Evolutionary conservation across 352 stramenopile genomes (phyloP), one percentile per base, ranked within the genome.

Genomic region (Pythium coloratum): DNA sequence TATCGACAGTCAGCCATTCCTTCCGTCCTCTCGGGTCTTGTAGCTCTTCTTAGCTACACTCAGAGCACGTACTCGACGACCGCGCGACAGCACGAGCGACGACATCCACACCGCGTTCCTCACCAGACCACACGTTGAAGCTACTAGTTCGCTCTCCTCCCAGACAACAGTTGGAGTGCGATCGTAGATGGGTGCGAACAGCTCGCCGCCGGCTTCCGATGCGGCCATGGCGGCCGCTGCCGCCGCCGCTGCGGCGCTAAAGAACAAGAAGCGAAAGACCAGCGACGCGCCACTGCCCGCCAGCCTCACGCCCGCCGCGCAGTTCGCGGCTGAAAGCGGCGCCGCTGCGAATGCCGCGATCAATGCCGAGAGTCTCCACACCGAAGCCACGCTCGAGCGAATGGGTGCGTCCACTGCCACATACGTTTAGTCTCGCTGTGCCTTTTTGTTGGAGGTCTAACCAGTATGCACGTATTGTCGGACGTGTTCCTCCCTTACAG

Each of bases 251-350:
- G 20, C 20, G 14, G 59, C 54, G 1, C 33, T 72, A 6, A 69
- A 73, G 56, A 65, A 54, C 55, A 90, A 90, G 72, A 92, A 90
- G 72, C 81, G 84, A 68, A 89, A 89, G 73, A 78, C 67, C 10
- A 74, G 68, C 58, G 68, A 70, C 33, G 61, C 68, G 28, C 68
- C 68, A 20, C 58, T 70, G 57, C 69, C 70, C 26, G 54, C 57
- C 46, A 64, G 26, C 55, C 64, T 62, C 32, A 44, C 54, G 16
- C 6, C 49, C 20, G 49, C 49, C 1, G 49, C 54, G 18, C 49
- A 40, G 16, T 38, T 53, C 16, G 47, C 38, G 32, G 30, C 47
- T 28, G 38, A 59, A 1, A 59, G 69, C 7, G 40, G 20, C 59
- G 24, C 54, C 6, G 49, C 33, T 8, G 49, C 62, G 30, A 36